Evolutionary conservation across 192 early-diverging fungal genomes (phyloP).

Genomic region (Funneliformis geosporum): DNA sequence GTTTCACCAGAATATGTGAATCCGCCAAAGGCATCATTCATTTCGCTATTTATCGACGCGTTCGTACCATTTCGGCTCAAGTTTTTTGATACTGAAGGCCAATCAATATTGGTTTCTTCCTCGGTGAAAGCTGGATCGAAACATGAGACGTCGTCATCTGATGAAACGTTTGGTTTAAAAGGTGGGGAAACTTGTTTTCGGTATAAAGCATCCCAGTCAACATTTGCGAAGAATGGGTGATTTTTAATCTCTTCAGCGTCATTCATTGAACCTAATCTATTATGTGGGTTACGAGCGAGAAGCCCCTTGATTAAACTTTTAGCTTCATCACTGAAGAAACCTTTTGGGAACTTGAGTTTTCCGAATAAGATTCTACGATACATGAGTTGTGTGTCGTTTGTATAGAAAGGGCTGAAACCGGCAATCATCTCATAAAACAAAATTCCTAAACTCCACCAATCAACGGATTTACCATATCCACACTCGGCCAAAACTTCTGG

Average conservation of each 20-base stretch:
- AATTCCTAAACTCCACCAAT: slow-evolving; percentile 85
- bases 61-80: slow-evolving; percentile 31
- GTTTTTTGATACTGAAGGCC: slow-evolving; percentile 22
- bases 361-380: slow-evolving; percentile 69
- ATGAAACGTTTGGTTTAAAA: slow-evolving; percentile 50
- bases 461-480: slow-evolving; percentile 71
- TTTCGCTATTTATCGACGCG: slow-evolving; percentile 8
- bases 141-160: slow-evolving; percentile 32
- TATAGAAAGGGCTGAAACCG: slow-evolving; percentile 72
- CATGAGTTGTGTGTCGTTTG: slow-evolving; percentile 62
- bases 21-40: slow-evolving; percentile 14
- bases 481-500: slow-evolving; percentile 77
- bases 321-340: slow-evolving; percentile 31
- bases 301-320: slow-evolving; percentile 44
- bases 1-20: slow-evolving; percentile 35
- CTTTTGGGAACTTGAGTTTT: slow-evolving; percentile 51
- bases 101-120: slow-evolving; percentile 25
- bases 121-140: slow-evolving; percentile 33
- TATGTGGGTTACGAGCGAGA: slow-evolving; percentile 57
- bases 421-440: slow-evolving; percentile 74
- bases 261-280: slow-evolving; percentile 60
- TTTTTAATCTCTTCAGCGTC: slow-evolving; percentile 71
- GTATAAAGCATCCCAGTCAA: slow-evolving; percentile 65
- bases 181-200: slow-evolving; percentile 62
- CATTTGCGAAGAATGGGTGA: slow-evolving; percentile 69